phyloP scores from a whole-genome alignment of 225 moss, liverwort and hornwort species.

The Lunularia cruciata region DNA sequence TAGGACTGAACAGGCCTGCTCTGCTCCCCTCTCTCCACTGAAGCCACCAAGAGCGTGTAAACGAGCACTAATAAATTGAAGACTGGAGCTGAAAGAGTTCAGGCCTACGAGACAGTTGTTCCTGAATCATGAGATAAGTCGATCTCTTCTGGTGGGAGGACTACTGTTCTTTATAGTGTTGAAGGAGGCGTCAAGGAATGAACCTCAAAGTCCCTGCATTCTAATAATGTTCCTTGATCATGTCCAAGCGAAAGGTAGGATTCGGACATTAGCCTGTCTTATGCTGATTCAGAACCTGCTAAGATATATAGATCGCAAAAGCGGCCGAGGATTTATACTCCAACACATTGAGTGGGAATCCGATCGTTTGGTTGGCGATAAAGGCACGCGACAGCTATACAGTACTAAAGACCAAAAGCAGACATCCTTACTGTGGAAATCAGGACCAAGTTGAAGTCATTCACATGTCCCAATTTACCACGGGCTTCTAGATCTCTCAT shows the following conservation, averaged over 20 bases:
- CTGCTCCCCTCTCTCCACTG: slow-evolving; percentile 26
- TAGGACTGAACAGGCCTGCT: not conserved
- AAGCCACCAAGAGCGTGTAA: slow-evolving; percentile 4
- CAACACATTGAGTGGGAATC: slow-evolving; percentile 3
- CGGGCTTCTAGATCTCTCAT: too few relatives aligned
- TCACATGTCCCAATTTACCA: too few relatives aligned
- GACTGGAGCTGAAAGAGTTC: not conserved
- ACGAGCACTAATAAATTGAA: not conserved
- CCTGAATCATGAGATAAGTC: not conserved
- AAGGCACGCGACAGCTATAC: not conserved
- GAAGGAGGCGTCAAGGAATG: not conserved
- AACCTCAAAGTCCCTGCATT: not conserved
- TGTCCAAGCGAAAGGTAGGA: not conserved
- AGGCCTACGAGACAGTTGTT: not conserved
- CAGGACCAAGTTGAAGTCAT: too few relatives aligned
- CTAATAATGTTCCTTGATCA: not conserved
- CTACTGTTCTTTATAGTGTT: not conserved
- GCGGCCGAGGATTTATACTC: not conserved
- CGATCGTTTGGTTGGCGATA: not conserved
- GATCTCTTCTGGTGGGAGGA: not conserved
- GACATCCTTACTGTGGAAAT: too few relatives aligned
- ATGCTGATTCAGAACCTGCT: not conserved
- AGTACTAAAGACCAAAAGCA: not conserved
- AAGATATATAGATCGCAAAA: not conserved
- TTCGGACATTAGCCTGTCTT: slow-evolving; percentile 1